Evolutionary conservation across 345 rosid species (phyloP), one percentile per base, ranked within the genome.

Genomic region (Lumnitzera littorea): DNA sequence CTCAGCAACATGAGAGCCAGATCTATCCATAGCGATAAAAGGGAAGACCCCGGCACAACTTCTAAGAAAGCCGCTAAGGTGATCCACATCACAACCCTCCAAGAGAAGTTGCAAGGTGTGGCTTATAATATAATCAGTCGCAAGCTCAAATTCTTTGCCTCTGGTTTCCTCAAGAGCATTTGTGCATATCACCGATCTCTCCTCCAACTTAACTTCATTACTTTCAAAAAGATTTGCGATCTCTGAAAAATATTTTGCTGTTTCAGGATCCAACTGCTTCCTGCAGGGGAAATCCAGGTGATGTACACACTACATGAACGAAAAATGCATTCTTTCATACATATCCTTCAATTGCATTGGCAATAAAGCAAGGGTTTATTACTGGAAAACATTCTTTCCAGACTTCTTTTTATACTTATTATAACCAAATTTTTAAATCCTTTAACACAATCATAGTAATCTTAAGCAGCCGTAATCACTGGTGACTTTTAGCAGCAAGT

Each of bases 1-100:
- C 78, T 95, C 97, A 0, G 91, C 91, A 53, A 91, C 97, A 80
- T 95, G 96, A 56, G 99, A 95, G 64, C 97, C 95, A 53, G 95
- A 88, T 46, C 87, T 84, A 73, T 91, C 97, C 92, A 86, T 86
- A 48, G 97, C 87, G 74, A 91, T 80, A 64, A 80, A 76, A 67
- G 97, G 89, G 67, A 95, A 91, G 58, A 70, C 74, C 6, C 70
- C 46, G 7, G 89, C 80, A 68, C 83, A 82, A 56, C 83, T 75
- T 47, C 62, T 79, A n/a, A 95, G 66, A 72, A 95, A 95, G 68
- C 81, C 71, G 48, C 97, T 88, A 49, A 95, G 95, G 56, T 85
- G 88, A 60, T 91, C 91, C 69, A 82, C 76, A 56, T 86, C 84
- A 70, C 95, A 86, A 46, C 92, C 96, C 63, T 91, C 96, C 13